Percentiles rank a stretch among this genome's conserved stretches.
These are phyloP conservation scores for Metarhizium humberi DNA, from an alignment of 2,329 filamentous ascomycete species.

Conservation along the genomic window DNA sequence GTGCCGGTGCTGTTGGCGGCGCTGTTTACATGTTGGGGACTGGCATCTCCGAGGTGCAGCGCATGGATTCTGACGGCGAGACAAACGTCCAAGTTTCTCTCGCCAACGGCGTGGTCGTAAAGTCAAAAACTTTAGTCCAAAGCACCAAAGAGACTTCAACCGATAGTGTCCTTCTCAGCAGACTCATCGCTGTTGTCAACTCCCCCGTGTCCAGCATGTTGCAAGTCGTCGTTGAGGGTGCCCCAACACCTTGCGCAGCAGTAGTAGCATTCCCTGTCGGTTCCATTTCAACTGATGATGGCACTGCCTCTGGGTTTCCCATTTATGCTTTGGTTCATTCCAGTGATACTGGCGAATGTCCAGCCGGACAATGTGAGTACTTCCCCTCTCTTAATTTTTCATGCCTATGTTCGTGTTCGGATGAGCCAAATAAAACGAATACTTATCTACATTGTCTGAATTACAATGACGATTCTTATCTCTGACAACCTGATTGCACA, in stretches of 20 bases:
- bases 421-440: conserved; percentile 72
- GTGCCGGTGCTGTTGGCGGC: conserved; percentile 83
- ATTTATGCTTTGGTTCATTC: conserved; percentile 66
- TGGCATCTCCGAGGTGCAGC: conserved; percentile 38
- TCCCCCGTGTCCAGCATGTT: conserved; percentile 60
- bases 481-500: conserved; percentile 79
- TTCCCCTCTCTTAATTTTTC: conserved; percentile 5
- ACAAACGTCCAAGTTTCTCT: conserved; percentile 37
- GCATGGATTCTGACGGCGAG: conserved; percentile 11
- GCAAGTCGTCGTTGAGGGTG: conserved; percentile 60
- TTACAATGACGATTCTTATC: conserved; percentile 71
- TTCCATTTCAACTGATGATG: conserved; percentile 27
- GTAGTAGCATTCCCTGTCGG: conserved; percentile 57
- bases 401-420: conserved; percentile 47
- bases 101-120: conserved; percentile 48
- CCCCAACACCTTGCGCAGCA: conserved; percentile 64
- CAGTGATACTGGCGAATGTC: conserved; percentile 88
- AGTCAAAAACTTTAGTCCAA: conserved; percentile 43
- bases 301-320: conserved; percentile 31
- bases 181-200: conserved; percentile 60
- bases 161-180: conserved; percentile 34
- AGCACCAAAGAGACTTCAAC: conserved; percentile 23
- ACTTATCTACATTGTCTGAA: conserved; percentile 99
- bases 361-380: conserved; percentile 77
- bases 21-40: conserved; percentile 80